These are phyloP conservation scores for Quercus ilex DNA, from an alignment of 306 rosid species.

Conservation along the genomic window DNA sequence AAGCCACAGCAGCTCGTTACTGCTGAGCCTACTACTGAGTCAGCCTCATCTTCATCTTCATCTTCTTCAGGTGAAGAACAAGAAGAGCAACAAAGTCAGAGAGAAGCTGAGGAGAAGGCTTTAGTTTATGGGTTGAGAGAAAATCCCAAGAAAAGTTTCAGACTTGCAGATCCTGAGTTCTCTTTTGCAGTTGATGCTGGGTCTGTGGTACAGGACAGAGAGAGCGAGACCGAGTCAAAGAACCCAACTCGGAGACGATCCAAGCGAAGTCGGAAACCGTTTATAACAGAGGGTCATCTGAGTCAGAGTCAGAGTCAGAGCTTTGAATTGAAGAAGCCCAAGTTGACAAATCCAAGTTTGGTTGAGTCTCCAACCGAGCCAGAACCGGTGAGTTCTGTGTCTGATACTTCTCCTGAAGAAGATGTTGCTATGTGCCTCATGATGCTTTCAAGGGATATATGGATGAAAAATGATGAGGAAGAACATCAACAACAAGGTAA, in stretches of 20 bases:
- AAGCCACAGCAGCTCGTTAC: constrained; percentile 22
- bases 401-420: constrained; percentile 64
- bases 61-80: constrained; percentile 32
- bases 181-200: constrained; percentile 37
- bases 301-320: constrained; percentile 14
- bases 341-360: constrained; percentile 22
- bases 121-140: constrained; percentile 50
- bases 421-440: constrained; percentile 75
- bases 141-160: constrained; percentile 64
- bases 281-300: neutral
- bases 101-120: constrained; percentile 36
- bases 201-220: constrained; percentile 67
- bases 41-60: constrained; percentile 25
- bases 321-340: constrained; percentile 18
- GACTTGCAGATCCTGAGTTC: constrained; percentile 60
- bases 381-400: constrained; percentile 59
- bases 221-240: constrained; percentile 84
- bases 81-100: neutral
- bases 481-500: constrained; percentile 20
- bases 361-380: constrained; percentile 36
- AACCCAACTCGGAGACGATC: constrained; percentile 80
- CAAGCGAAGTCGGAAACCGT: constrained; percentile 45
- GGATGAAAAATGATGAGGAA: constrained; percentile 31
- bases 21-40: neutral
- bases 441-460: constrained; percentile 71